Evolutionary conservation across 345 rosid species (phyloP), one percentile per base, ranked within the genome.

Genomic region (Ceriops decandra): DNA sequence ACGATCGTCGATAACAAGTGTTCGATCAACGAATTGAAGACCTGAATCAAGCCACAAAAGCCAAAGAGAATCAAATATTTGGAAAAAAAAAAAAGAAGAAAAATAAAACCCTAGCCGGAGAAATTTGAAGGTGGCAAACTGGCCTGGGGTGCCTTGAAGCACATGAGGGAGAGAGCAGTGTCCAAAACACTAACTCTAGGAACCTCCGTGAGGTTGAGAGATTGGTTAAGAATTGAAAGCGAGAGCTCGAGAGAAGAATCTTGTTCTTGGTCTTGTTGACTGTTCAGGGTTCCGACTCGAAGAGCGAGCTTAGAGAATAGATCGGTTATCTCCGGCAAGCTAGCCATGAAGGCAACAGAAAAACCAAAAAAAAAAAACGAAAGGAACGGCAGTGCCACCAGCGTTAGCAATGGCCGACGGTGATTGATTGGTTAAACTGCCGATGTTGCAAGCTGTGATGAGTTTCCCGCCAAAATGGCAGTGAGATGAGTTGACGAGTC

Each of bases 141-240:
- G 46, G 88, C 98, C 88, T 85, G 83, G 52, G 92, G 84, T 17
- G 90, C 83, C 60, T 74, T 83, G 84, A 89, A 86, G 85, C 92
- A 82, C 88, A 88, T 78, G 66, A 85, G 80, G 26, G 96, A 86
- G 32, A 88, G 77, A 38, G 85, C 80, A 1, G 92, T 74, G 62
- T 90, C 87, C 74, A 90, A 73, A 85, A 88, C 84, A 72, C 80
- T 76, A 78, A 80, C 76, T 71, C 80, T 53, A 53, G 85, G 62
- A 75, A 79, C 67, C 7, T 75, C 83, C 42, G 63, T 63, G 56
- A 84, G 83, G 74, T 87, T 87, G 32, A 89, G 84, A 24, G 92
- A 83, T 31, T 77, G 80, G 69, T 81, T 79, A 13, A 88, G 82
- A 70, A 74, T 76, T 47, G 85, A 86, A 75, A 88, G 83, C 28